A percentile compares a stretch with the other conserved stretches of the same genome.
Evolutionary conservation across 306 rosid genomes (phyloP).

Genomic region (Cicer pinnatifidum): DNA sequence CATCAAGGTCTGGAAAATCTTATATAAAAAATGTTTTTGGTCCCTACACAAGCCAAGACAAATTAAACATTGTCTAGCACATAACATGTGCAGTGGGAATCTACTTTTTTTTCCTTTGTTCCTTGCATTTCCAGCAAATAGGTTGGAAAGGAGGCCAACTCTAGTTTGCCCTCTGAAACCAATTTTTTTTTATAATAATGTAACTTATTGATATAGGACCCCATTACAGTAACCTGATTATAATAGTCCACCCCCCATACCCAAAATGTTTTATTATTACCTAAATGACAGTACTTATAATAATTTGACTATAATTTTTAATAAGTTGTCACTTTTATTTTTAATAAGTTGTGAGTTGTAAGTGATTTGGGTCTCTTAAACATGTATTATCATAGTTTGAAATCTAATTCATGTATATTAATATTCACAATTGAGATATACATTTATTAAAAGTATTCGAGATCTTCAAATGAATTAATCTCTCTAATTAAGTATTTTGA

Average conservation of each 20-base stretch:
- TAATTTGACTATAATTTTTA: constrained; percentile 44
- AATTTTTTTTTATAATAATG: constrained; percentile 45
- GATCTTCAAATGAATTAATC: no score
- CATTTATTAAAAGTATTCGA: no score
- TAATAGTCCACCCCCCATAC: constrained; percentile 49
- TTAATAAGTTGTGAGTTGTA: no score
- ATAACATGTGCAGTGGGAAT: constrained; percentile 69
- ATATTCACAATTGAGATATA: no score
- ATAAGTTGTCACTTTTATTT: neutral
- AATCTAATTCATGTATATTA: no score
- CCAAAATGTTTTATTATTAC: constrained; percentile 49
- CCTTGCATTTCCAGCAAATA: constrained; percentile 78
- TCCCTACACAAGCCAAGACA: constrained; percentile 62
- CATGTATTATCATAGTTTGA: no score
- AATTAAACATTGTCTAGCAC: constrained; percentile 62
- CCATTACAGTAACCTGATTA: constrained; percentile 57
- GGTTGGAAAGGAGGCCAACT: constrained; percentile 63
- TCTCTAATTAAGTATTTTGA: no score
- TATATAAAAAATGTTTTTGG: constrained; percentile 44
- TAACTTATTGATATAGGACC: constrained; percentile 43
- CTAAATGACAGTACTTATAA: constrained; percentile 39
- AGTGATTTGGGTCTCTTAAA: no score
- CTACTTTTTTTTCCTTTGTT: constrained; percentile 69
- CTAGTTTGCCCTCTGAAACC: constrained; percentile 55
- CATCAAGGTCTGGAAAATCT: constrained; percentile 43